These are phyloP conservation scores for grape (Vitis vinifera) DNA, from an alignment of 164 flowering plant species.

Conservation along the genomic window ASM3070453v1 NC_081816.1:6866001-6866500, in stretches of 20 bases:
- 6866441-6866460: conserved; percentile 84
- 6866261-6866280: conserved; percentile 21
- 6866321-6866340: not conserved
- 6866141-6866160: no score
- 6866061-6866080: no score
- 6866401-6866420: conserved; percentile 20
- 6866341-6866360: not conserved
- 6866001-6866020: no score
- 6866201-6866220: conserved; percentile 8
- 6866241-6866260: conserved; percentile 12
- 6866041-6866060: no score
- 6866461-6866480: conserved; percentile 77
- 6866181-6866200: not conserved
- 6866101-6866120: not conserved
- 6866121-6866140: no score
- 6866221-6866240: conserved; percentile 14
- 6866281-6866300: conserved; percentile 7
- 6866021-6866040: no score
- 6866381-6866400: not conserved
- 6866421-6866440: conserved; percentile 71
- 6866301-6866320: not conserved
- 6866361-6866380: not conserved
- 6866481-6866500: conserved; percentile 91
- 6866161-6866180: no score
- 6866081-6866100: no score